These are phyloP conservation scores for Phytomonas sp. DNA, from an alignment of 208 protist genomes.

Conservation along the genomic window DNA sequence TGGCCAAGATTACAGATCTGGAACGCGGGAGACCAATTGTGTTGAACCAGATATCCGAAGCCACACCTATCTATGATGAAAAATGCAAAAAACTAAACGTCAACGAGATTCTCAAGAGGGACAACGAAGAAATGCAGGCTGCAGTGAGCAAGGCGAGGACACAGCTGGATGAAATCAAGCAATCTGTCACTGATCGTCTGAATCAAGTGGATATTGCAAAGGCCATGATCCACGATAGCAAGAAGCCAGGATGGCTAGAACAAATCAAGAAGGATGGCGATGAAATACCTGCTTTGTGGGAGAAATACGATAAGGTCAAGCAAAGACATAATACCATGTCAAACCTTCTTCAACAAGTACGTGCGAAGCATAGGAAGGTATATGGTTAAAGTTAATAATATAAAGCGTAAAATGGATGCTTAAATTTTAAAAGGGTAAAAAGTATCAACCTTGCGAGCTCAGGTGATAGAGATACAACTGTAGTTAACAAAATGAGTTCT, in stretches of 20 bases:
- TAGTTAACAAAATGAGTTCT: neutral
- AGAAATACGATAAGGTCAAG: slow-evolving; percentile 29
- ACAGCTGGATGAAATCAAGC: slow-evolving; percentile 1
- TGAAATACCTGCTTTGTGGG: slow-evolving; percentile 27
- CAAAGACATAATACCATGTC: slow-evolving; percentile 12
- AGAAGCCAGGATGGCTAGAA: slow-evolving; percentile 17
- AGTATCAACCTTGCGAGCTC: neutral
- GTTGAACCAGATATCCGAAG: slow-evolving; percentile 18
- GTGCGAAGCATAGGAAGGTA: slow-evolving; percentile 31
- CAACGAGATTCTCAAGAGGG: slow-evolving; percentile 21
- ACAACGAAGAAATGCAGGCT: slow-evolving; percentile 7
- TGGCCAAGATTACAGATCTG: slow-evolving; percentile 17
- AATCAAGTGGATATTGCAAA: slow-evolving; percentile 33
- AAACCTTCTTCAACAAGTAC: slow-evolving; percentile 12
- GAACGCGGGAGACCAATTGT: slow-evolving; percentile 16
- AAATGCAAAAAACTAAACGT: slow-evolving; percentile 26
- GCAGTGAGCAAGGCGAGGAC: neutral
- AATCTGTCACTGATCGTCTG: slow-evolving; percentile 13
- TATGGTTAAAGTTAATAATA: slow-evolving; percentile 27
- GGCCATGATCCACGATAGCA: slow-evolving; percentile 25
- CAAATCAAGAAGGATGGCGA: slow-evolving; percentile 20
- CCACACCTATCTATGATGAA: slow-evolving; percentile 19
- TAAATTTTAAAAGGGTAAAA: neutral
- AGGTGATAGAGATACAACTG: neutral
- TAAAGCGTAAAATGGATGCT: neutral